These are phyloP conservation scores for Didymella glomerata DNA, from an alignment of 2,329 filamentous ascomycete species.

Conservation along the genomic window DNA sequence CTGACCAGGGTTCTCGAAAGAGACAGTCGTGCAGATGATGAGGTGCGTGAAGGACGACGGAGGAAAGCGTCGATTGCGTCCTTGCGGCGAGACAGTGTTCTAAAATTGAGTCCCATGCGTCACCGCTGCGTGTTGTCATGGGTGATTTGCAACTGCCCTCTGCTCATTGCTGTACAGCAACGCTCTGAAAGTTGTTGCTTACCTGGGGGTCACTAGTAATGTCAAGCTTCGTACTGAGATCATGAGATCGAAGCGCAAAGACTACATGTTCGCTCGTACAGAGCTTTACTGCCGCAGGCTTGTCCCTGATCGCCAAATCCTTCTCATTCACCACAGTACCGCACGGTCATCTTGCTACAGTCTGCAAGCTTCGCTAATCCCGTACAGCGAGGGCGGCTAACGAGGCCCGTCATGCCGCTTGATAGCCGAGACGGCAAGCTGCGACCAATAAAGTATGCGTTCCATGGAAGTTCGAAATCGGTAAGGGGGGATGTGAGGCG, in stretches of 20 bases:
- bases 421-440: slow-evolving; percentile 3
- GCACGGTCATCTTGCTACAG: slow-evolving; percentile 6
- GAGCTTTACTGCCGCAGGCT: not conserved
- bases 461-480: slow-evolving; percentile 2
- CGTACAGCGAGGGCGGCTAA: slow-evolving; percentile 1
- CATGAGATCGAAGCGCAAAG: not conserved
- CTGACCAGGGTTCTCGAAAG: slow-evolving; percentile 2
- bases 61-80: slow-evolving; percentile 2
- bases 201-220: not conserved
- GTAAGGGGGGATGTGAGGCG: slow-evolving; percentile 1
- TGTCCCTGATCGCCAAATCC: slow-evolving; percentile 4
- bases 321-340: slow-evolving; percentile 1
- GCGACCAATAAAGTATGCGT: not conserved
- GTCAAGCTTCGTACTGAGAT: not conserved
- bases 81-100: not conserved
- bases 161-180: not conserved
- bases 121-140: slow-evolving; percentile 1
- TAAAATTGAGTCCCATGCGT: not conserved
- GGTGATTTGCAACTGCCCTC: not conserved
- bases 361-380: slow-evolving; percentile 8
- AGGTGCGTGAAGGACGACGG: slow-evolving; percentile 1
- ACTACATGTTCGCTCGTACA: not conserved
- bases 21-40: slow-evolving; percentile 4
- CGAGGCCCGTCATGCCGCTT: not conserved
- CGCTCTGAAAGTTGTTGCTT: not conserved